A percentile compares a stretch with the other conserved stretches of the same genome.
Conservation (phyloP, 2,329 filamentous ascomycete genomes). For the Phyllosticta citrichinensis region DNA sequence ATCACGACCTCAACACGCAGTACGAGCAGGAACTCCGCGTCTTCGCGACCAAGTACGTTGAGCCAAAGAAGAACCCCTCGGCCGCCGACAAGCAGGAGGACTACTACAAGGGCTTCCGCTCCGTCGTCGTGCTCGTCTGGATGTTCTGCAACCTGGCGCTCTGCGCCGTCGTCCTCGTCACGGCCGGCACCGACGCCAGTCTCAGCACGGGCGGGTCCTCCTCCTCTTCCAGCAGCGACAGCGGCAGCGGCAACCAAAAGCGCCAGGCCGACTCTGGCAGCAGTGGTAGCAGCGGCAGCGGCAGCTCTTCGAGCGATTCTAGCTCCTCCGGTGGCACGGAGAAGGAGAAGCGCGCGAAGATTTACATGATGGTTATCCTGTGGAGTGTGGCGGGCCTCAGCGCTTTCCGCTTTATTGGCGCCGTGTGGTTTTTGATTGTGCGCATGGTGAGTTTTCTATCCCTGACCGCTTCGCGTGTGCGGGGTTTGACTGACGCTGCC, state of each 20-base stretch:
- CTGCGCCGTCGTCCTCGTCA: slow-evolving; percentile 73
- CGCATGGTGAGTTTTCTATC: slow-evolving; percentile 24
- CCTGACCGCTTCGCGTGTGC: too few species aligned
- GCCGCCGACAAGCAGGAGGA: slow-evolving; percentile 79
- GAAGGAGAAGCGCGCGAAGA: slow-evolving; percentile 51
- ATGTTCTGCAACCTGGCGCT: slow-evolving; percentile 94
- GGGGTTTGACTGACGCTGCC: background rate
- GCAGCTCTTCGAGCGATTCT: slow-evolving; percentile 17
- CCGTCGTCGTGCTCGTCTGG: slow-evolving; percentile 85
- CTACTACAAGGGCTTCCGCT: slow-evolving; percentile 95
- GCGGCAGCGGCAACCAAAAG: slow-evolving; percentile 1
- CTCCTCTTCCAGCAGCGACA: background rate
- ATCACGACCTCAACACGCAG: slow-evolving; percentile 87
- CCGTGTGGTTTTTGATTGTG: slow-evolving; percentile 78
- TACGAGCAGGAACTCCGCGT: slow-evolving; percentile 76
- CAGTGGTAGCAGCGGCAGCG: background rate
- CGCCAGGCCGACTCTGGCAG: background rate
- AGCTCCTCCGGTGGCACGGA: slow-evolving; percentile 18
- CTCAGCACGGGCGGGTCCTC: slow-evolving; percentile 21
- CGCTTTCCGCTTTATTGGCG: slow-evolving; percentile 77
- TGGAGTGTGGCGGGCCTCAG: slow-evolving; percentile 83
- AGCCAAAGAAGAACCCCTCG: slow-evolving; percentile 55
- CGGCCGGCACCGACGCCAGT: slow-evolving; percentile 61
- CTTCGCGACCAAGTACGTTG: slow-evolving; percentile 65
- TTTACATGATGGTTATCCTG: slow-evolving; percentile 79